Percentiles rank a stretch among this genome's conserved stretches.
Conservation (phyloP, 2,329 filamentous ascomycete genomes). For the Hypoxylon sp. region DNA sequence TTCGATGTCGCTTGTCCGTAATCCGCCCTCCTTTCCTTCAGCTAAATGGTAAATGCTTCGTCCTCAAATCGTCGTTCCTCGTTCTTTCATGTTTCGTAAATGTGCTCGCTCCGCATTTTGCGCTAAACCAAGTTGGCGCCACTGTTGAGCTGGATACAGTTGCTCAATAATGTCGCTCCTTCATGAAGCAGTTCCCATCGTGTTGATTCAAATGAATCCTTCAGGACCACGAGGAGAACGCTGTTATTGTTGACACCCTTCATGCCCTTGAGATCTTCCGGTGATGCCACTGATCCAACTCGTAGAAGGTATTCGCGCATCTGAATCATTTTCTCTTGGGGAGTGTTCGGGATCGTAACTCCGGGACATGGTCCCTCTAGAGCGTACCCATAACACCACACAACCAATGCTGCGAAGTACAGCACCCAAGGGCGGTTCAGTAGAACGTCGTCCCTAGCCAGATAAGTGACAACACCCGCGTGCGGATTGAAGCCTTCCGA, state of each 20-base stretch:
- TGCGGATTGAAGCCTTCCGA: slow-evolving; percentile 49
- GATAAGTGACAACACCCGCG: slow-evolving; percentile 67
- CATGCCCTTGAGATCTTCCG: slow-evolving; percentile 78
- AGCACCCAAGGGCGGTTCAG: slow-evolving; percentile 95
- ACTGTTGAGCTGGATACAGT: slow-evolving; percentile 73
- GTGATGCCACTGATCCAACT: slow-evolving; percentile 75
- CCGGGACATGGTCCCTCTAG: slow-evolving; percentile 78
- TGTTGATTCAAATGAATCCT: slow-evolving; percentile 81
- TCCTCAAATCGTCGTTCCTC: slow-evolving; percentile 2
- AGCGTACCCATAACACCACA: slow-evolving; percentile 95
- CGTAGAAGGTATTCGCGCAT: slow-evolving; percentile 82
- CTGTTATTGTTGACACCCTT: slow-evolving; percentile 83
- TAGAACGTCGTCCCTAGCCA: slow-evolving; percentile 85
- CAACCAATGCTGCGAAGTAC: slow-evolving; percentile 89
- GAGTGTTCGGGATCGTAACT: slow-evolving; percentile 61
- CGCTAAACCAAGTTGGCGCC: slow-evolving; percentile 35
- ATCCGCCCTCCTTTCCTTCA: slow-evolving; percentile 20
- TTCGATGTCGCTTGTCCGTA: slow-evolving; percentile 29
- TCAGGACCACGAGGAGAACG: slow-evolving; percentile 81
- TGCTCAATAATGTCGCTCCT: slow-evolving; percentile 79
- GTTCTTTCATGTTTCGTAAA: not conserved
- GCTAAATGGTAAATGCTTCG: slow-evolving; percentile 8
- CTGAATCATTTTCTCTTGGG: slow-evolving; percentile 73
- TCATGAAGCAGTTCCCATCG: slow-evolving; percentile 94
- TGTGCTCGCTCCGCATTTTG: no score